Base-by-base conservation (phyloP, 2,329 filamentous ascomycete genomes). In the Pseudogymnoascus sp. region DNA sequence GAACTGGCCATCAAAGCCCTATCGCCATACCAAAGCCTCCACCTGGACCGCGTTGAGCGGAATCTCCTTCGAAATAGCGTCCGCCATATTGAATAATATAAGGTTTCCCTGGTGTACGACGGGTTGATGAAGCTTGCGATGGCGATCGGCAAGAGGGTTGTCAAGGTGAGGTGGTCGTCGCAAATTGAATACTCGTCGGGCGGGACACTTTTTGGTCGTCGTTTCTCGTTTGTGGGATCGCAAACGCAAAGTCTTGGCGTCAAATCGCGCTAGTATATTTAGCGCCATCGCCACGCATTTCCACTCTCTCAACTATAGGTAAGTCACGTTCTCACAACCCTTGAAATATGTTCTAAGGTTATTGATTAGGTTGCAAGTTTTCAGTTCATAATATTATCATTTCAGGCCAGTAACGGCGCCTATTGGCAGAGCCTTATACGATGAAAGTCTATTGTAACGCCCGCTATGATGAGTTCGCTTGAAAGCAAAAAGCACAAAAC, bases 11-110 rank as follows among this genome's bases (percentile, higher is more conserved):
- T 70, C 71, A 69, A 72, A 74, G 71, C 74, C 71, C 66, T 70
- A 68, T 68, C 68, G 64, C 70, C 87, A 75, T 84, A 96, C 93
- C 82, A 97, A 82, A 73, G 93, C 91, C 82, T 96, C 92, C 74
- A 97, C 88, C 82, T 96, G 91, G 72, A 97, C 91, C 77, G 91
- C 84, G 82, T 88, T 89, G 78, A 95, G 83, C 76, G 90, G 85
- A 75, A 79, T 78, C 75, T 91, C 87, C 79, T 86, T 89, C 66
- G 74, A 70, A 55, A 64, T 62, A 71, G 76, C 73, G 68, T 87
- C 84, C 69, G 79, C 82, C 84, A 87, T 86, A 69, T 73, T 83
- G 68, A 66, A 64, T 38, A 61, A 8, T 52, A 22, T 39, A 60
- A 36, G 58, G 33, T 36, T 39, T 60, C 58, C 58, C 45, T 52